These are phyloP conservation scores for Cryptosporidium sp. DNA, from an alignment of 169 alveolate genomes.

Conservation along the genomic window DNA sequence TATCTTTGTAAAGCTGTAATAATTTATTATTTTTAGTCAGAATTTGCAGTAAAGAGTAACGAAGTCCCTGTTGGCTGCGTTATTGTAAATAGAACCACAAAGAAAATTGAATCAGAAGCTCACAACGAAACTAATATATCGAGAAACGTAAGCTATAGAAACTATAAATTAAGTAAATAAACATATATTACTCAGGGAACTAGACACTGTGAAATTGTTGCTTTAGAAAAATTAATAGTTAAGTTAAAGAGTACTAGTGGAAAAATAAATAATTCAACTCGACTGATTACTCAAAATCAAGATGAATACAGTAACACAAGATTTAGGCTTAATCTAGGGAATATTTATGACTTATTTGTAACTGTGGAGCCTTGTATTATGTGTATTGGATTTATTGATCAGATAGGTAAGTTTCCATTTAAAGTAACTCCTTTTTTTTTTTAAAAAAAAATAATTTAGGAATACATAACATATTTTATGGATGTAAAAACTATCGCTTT, in stretches of 20 bases:
- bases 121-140: slow-evolving; percentile 63
- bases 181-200: slow-evolving; percentile 41
- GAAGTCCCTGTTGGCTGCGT: slow-evolving; percentile 73
- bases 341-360: slow-evolving; percentile 53
- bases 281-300: neutral
- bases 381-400: slow-evolving; percentile 71
- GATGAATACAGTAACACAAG: neutral
- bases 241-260: neutral
- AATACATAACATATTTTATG: slow-evolving; percentile 30
- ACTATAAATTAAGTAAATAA: neutral
- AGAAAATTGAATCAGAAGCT: slow-evolving; percentile 60
- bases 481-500: slow-evolving; percentile 61
- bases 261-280: neutral
- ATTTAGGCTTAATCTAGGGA: neutral
- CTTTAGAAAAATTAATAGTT: slow-evolving; percentile 29
- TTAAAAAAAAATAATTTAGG: slow-evolving; percentile 9
- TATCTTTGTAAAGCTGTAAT: neutral
- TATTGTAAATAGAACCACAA: slow-evolving; percentile 47
- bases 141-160: slow-evolving; percentile 41
- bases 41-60: slow-evolving; percentile 3
- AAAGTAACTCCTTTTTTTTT: neutral
- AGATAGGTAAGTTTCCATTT: slow-evolving; percentile 21
- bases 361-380: slow-evolving; percentile 73
- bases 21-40: slow-evolving; percentile 28
- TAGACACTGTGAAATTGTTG: slow-evolving; percentile 66